Percentiles rank a stretch among this genome's conserved stretches.
These are phyloP conservation scores for Backusella circina DNA, from an alignment of 192 early-diverging fungal species.

Conservation along the genomic window DNA sequence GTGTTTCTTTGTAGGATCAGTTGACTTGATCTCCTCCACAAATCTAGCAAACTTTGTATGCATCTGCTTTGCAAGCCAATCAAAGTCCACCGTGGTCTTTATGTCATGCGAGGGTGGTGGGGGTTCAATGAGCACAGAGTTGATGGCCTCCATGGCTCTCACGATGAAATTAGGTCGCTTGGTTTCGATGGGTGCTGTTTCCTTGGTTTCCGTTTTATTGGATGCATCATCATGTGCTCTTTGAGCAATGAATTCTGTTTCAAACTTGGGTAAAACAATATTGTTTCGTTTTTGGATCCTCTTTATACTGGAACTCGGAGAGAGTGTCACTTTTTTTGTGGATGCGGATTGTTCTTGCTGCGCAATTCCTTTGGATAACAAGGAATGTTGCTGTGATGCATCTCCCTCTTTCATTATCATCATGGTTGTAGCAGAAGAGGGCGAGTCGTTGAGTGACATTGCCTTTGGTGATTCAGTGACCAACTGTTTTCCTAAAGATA, in stretches of 20 bases:
- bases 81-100: background rate
- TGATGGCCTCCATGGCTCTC: background rate
- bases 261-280: slow-evolving; percentile 25
- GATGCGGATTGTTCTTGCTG: background rate
- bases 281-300: slow-evolving; percentile 10
- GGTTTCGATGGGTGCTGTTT: background rate
- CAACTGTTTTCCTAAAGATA: background rate
- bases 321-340: background rate
- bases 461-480: background rate
- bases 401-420: background rate
- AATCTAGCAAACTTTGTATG: background rate
- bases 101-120: background rate
- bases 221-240: background rate
- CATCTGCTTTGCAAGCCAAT: slow-evolving; percentile 5
- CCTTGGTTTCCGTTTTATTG: background rate
- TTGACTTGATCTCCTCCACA: slow-evolving; percentile 8
- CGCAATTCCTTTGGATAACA: background rate
- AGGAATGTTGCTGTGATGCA: background rate
- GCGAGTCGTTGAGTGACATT: background rate
- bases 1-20: background rate
- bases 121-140: background rate
- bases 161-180: background rate
- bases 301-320: background rate
- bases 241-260: slow-evolving; percentile 20
- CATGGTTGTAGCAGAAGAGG: background rate